Evolutionary conservation across 495 filamentous ascomycete species (phyloP).

Genomic region (Aspergillus ellipticus): DNA sequence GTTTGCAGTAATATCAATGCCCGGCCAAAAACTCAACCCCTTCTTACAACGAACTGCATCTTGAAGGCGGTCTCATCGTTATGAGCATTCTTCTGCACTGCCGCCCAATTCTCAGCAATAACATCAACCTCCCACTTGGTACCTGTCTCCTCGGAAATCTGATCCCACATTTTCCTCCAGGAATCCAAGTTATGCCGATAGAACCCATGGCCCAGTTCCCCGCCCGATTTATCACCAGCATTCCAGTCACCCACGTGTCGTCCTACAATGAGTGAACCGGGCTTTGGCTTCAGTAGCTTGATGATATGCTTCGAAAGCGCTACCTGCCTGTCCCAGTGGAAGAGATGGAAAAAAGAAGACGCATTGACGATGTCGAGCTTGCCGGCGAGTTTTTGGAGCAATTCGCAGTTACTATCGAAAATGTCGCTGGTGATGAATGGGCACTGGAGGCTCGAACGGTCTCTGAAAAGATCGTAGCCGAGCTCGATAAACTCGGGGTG

Average conservation of each 20-base stretch:
- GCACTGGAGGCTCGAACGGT: conserved; percentile 36
- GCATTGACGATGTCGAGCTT: conserved; percentile 53
- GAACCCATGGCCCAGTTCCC: conserved; percentile 7
- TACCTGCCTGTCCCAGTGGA: conserved; percentile 51
- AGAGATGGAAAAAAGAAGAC: conserved; percentile 58
- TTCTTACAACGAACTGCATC: conserved; percentile 1
- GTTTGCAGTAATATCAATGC: too few relatives aligned
- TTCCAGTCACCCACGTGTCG: conserved; percentile 41
- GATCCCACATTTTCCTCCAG: conserved; percentile 48
- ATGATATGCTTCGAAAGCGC: conserved; percentile 42
- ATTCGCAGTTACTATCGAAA: conserved; percentile 38
- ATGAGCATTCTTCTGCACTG: neutral
- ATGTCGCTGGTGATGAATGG: conserved; percentile 51
- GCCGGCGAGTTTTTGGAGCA: conserved; percentile 5
- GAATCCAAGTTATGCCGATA: conserved; percentile 45
- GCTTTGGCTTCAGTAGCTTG: conserved; percentile 36
- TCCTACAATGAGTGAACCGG: conserved; percentile 47
- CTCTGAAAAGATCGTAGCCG: conserved; percentile 48
- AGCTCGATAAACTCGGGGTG: conserved; percentile 37
- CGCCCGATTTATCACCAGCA: conserved; percentile 21
- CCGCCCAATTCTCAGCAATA: neutral
- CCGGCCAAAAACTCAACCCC: neutral
- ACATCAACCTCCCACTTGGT: conserved; percentile 40
- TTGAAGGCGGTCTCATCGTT: neutral
- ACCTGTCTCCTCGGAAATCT: conserved; percentile 45